Evolutionary conservation across 2,329 filamentous ascomycete genomes (phyloP).

Genomic region (Byssothecium circinans): DNA sequence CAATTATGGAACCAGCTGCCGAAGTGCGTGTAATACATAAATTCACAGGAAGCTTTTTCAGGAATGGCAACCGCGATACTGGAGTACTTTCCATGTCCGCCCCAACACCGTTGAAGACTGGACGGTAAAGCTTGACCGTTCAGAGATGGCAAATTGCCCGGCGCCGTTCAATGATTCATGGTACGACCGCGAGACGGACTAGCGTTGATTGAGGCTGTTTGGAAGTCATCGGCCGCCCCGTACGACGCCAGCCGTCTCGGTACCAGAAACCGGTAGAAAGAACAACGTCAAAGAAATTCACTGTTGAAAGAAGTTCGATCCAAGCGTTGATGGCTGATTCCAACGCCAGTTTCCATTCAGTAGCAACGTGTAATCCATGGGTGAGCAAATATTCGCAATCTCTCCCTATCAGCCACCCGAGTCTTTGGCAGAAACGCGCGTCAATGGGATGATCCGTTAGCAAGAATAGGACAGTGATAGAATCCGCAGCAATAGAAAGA

Average conservation of each 20-base stretch:
- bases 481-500: not conserved
- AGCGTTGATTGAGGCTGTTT: slow-evolving; percentile 11
- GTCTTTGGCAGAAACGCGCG: not conserved
- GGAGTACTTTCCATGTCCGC: not conserved
- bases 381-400: not conserved
- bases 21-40: not conserved
- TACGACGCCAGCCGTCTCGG: slow-evolving; percentile 35
- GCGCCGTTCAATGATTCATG: slow-evolving; percentile 9
- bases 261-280: slow-evolving; percentile 21
- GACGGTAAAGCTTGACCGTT: not conserved
- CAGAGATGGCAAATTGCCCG: not conserved
- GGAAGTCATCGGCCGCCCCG: slow-evolving; percentile 37
- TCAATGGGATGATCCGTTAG: not conserved
- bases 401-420: not conserved
- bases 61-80: not conserved
- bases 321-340: not conserved
- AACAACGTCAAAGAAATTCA: not conserved
- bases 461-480: not conserved
- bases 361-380: not conserved
- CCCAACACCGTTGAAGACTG: not conserved
- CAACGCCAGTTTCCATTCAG: not conserved
- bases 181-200: slow-evolving; percentile 18
- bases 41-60: not conserved
- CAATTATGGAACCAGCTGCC: slow-evolving; percentile 1
- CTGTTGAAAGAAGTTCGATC: not conserved